phyloP scores from a whole-genome alignment of 108 stramenopile species.

The Conticribra guillardii region DNA sequence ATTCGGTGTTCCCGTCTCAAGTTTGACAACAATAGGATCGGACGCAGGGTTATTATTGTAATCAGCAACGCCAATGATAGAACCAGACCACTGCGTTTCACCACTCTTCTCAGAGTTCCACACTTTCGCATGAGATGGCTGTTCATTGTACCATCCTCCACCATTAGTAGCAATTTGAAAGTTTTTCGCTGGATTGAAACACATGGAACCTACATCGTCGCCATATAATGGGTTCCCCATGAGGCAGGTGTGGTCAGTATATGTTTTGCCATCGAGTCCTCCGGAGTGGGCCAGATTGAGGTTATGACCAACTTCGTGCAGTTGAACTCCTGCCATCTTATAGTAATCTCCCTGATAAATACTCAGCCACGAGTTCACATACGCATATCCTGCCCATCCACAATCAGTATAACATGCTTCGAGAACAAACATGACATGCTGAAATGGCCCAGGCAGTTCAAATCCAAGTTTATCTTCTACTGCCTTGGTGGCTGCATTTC shows the following conservation, averaged over 20 bases:
- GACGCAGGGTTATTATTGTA: conserved; percentile 32
- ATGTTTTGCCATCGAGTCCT: conserved; percentile 18
- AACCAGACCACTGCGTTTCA: conserved; percentile 13
- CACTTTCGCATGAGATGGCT: neutral
- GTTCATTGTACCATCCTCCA: conserved; percentile 32
- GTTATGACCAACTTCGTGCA: conserved; percentile 38
- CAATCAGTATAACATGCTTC: conserved; percentile 37
- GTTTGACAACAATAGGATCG: conserved; percentile 30
- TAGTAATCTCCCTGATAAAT: conserved; percentile 25
- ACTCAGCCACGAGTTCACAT: conserved; percentile 33
- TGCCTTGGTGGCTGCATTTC: conserved; percentile 2
- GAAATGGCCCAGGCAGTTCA: conserved; percentile 32
- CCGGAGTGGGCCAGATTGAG: conserved; percentile 30
- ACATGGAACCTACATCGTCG: conserved; percentile 27
- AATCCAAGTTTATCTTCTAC: conserved; percentile 15
- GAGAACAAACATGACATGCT: conserved; percentile 30
- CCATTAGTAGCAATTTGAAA: conserved; percentile 25
- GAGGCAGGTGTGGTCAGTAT: conserved; percentile 25
- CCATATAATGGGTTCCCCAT: conserved; percentile 31
- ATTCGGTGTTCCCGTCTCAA: conserved; percentile 12
- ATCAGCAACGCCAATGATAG: conserved; percentile 43
- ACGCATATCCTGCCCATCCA: conserved; percentile 35
- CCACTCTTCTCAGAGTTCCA: conserved; percentile 11
- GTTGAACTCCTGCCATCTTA: conserved; percentile 12
- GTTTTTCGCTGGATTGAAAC: conserved; percentile 43